Evolutionary conservation across 2,329 filamentous ascomycete species (phyloP).

Genomic region (Knufia petricola): DNA sequence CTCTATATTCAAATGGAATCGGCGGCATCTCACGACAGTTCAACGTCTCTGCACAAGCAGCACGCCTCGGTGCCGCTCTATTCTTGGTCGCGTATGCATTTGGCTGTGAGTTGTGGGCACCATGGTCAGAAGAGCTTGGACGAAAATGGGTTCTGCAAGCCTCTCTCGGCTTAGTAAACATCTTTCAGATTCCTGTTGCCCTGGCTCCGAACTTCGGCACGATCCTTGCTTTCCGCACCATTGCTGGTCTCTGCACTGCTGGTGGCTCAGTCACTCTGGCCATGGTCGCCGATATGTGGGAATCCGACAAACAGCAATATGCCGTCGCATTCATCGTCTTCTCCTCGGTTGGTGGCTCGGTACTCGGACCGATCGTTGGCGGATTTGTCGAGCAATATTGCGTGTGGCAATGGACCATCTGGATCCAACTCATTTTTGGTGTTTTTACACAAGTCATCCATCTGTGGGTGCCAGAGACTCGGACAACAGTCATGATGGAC

Average conservation of each 20-base stretch:
- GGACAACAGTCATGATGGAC: conserved; percentile 68
- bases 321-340: conserved; percentile 69
- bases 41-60: conserved; percentile 56
- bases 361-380: conserved; percentile 68
- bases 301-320: conserved; percentile 61
- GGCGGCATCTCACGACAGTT: conserved; percentile 59
- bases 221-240: conserved; percentile 58
- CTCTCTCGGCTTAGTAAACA: conserved; percentile 64
- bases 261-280: conserved; percentile 64
- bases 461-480: conserved; percentile 66
- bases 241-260: conserved; percentile 61
- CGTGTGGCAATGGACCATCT: conserved; percentile 69
- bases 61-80: conserved; percentile 63
- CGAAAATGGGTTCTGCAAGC: conserved; percentile 65
- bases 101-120: conserved; percentile 76
- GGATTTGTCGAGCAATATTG: conserved; percentile 62
- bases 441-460: conserved; percentile 59
- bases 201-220: conserved; percentile 63
- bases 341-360: conserved; percentile 67
- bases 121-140: conserved; percentile 57
- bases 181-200: conserved; percentile 65
- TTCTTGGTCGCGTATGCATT: conserved; percentile 45
- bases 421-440: conserved; percentile 76
- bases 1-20: conserved; percentile 61
- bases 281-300: conserved; percentile 63